phyloP scores from a whole-genome alignment of 2,329 filamentous ascomycete genomes.

The Cladosporium sp. region DNA sequence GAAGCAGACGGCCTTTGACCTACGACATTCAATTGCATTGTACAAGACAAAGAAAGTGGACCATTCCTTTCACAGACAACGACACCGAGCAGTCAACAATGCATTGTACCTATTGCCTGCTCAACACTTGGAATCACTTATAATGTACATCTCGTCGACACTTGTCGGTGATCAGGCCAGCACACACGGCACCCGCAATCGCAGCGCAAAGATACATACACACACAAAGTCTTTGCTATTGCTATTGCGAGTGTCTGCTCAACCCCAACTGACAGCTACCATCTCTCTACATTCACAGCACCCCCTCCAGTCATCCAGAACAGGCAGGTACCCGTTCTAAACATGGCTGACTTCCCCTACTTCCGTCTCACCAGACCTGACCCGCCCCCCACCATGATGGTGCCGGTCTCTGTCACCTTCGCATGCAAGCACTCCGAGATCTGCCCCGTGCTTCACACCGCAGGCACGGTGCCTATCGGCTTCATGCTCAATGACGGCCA shows the following conservation, averaged over 20 bases:
- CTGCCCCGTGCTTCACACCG: neutral
- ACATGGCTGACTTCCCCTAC: neutral
- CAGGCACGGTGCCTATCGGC: neutral
- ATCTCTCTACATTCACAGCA: neutral
- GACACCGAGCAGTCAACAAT: neutral
- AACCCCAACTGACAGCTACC: neutral
- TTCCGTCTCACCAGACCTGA: neutral
- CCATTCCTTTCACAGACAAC: neutral
- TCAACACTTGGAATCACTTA: neutral
- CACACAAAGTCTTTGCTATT: neutral
- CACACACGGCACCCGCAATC: constrained; percentile 9
- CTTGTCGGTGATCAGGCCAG: constrained; percentile 1
- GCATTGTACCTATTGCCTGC: neutral
- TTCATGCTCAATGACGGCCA: neutral
- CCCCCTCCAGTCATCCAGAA: neutral
- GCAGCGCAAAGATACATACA: constrained; percentile 2
- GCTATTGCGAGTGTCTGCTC: constrained; percentile 5
- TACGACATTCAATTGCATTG: neutral
- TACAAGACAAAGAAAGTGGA: neutral
- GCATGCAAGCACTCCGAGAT: neutral
- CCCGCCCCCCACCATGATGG: neutral
- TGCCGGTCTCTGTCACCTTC: neutral
- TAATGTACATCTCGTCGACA: neutral
- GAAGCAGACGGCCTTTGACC: neutral
- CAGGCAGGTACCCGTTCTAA: constrained; percentile 1